Evolutionary conservation across 164 flowering plant species (phyloP), one percentile per base, ranked within the genome.

Genomic region (Santalum album): DNA sequence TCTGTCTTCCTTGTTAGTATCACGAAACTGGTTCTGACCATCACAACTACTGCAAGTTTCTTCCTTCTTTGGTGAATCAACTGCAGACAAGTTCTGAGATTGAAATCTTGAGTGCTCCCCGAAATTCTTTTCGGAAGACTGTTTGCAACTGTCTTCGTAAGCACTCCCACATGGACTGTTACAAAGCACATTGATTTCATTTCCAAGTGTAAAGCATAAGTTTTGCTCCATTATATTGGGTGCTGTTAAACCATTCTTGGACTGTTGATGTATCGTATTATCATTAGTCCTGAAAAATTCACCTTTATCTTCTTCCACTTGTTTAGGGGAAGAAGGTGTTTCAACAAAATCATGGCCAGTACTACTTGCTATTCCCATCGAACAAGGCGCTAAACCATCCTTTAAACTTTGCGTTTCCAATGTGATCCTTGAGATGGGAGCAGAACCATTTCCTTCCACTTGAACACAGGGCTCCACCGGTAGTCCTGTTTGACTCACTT

Each of bases 301-400:
- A 57, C 55, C 56, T 38, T 45, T 55, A 36, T 25, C 25, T 18
- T 49, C 67, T 47, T 58, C 60, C 57, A 51, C 23, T 27, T 25
- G 25, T 20, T 49, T 42, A 20, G 51, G 15, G 43, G n/a, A 7
- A 45, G n/a, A 42, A 34, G 51, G 32, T 29, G 34, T 46, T 19
- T 69, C 58, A 24, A 47, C 38, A 23, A 7, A 23, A 44, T 39
- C 57, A 27, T 23, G 57, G 27, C 17, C 47, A 23, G 47, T 11
- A 38, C 25, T 49, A 35, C 38, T 45, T 49, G 53, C 11, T 20
- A 60, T 25, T 21, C 27, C 65, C 6, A 34, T 20, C 12, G 57
- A 57, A 49, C 59, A 53, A 42, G 55, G 67, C 47, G 58, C 58
- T 38, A 66, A 57, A 35, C 61, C 67, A 59, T 69, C 61, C 46